Evolutionary conservation across 768 basidiomycete species (phyloP), one percentile per base, ranked within the genome.

Genomic region (Mrakia gelida): DNA sequence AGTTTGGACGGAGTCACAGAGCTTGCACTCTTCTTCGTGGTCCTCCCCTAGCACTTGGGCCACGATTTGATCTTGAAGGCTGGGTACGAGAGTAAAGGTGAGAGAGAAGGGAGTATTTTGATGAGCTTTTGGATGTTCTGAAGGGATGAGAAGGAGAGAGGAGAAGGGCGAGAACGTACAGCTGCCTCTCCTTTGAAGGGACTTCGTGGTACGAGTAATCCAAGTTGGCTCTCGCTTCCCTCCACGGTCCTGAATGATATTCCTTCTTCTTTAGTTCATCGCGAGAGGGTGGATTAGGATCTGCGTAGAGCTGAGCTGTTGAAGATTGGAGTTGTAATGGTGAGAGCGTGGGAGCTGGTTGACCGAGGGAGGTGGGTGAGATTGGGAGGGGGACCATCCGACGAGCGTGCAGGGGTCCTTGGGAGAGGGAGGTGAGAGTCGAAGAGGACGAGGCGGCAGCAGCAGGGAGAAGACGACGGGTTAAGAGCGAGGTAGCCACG

Each of bases 151-250:
- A 13, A 45, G 9, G 45, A 45, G 9, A 32, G 45, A 67, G 52
- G 6, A 26, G 26, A 26, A n/a, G 28, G 43, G 56, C 18, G 11
- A 13, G 28, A 38, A 78, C 77, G 71, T 43, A 78, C 77, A 63
- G 56, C 65, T 81, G 80, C 6, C 83, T 79, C 21, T 63, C 67
- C 28, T 73, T 76, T 4, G 68, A 76, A 1, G 81, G 81, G 5
- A 82, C 79, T 28, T 75, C 71, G 70, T 83, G 83, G 71, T 82
- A 83, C 4, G 75, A 26, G 77, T 81, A 83, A 72, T 83, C 83
- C 43, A 83, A 65, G 10, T 1, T 15, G 28, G 56, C 38, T 59
- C 68, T 23, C 8, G 74, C 79, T 5, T 68, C 32, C 30, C 45
- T 43, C 71, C 77, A 79, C 21, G 79, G 79, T 26, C 80, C 80